Evolutionary conservation across 208 protist genomes (phyloP), one percentile per base, ranked within the genome.

Genomic region (Leishmania aethiopica): DNA sequence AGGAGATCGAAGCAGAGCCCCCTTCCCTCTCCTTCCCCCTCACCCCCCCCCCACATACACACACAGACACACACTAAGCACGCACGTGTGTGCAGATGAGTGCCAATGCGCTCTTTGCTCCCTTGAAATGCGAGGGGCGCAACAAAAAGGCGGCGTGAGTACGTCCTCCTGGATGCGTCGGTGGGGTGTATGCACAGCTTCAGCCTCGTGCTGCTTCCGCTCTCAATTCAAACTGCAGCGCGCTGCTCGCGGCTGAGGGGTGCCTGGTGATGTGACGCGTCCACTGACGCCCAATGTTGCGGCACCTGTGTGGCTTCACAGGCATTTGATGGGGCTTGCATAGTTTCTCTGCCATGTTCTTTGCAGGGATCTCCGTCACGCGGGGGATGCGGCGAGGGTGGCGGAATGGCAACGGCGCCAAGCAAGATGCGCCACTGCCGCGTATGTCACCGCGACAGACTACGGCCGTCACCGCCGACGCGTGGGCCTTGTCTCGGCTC

Each of bases 351-450:
- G 81, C n/a, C 53, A 69, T 78, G 0, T 45, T 53, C 37, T n/a
- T 22, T n/a, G 22, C 57, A n/a, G 57, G 25, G 22, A 13, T 57
- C 57, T n/a, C 57, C 25, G 57, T 11, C 57, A 62, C 0, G 17
- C 25, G 57, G 25, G 25, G 55, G 40, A 69, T 37, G 75, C 42
- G 42, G 76, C 51, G 76, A 37, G 19, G 70, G 71, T 37, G 40
- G 57, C 7, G 79, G 59, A 10, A 84, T 72, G 22, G 76, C 25
- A 37, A 80, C 77, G 67, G 59, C 76, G 32, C 81, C 81, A 8
- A 75, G 66, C 22, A 83, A 59, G 42, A 62, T 51, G 51, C 73
- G 73, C 66, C 79, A 64, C 49, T n/a, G 53, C 57, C 6, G 28
- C 35, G 13, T 49, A 32, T 53, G 32, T 53, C 42, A 17, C 15